Evolutionary conservation across 1,284 basidiomycete genomes (phyloP), one percentile per base, ranked within the genome.

Genomic region (Cutaneotrichosporon sp.): DNA sequence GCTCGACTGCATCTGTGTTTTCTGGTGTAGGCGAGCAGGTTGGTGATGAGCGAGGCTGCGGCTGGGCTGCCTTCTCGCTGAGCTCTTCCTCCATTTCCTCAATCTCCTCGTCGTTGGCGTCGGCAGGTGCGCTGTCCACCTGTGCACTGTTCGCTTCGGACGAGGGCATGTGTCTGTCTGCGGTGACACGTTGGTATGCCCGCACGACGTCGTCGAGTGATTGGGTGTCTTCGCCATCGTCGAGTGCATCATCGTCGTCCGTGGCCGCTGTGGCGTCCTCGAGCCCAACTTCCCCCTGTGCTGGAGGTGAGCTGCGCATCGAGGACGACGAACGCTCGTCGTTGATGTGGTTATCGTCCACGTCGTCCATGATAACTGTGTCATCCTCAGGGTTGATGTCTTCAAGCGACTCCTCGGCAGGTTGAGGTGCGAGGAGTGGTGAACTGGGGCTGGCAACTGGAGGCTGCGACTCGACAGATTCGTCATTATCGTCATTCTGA

Each of bases 91-190:
- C 44, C 7, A 5, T 4, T 25, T 46, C 22, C 32, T 16, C 20
- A 25, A 4, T 17, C 22, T n/a, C 44, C 6, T 27, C 35, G 2
- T 19, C 39, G 10, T 29, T 12, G 27, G 22, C 9, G 17, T 46
- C 29, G 7, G 26, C 37, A 8, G 27, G 11, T 3, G 49, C 52
- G 29, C 49, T 45, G 3, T 49, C 52, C 52, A 54, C 49, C 5
- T 47, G 46, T 5, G 52, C 52, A 16, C 41, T 37, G 12, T 49
- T 10, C 11, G 52, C 52, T n/a, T n/a, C n/a, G n/a, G n/a, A n/a
- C n/a, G n/a, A n/a, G n/a, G n/a, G n/a, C n/a, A n/a, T n/a, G n/a
- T n/a, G n/a, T n/a, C n/a, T n/a, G n/a, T n/a, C n/a, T n/a, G n/a
- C n/a, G n/a, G n/a, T n/a, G n/a, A n/a, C n/a, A n/a, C n/a, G n/a